Evolutionary conservation across 2,329 filamentous ascomycete species (phyloP).

Genomic region (Xylaria multiplex): DNA sequence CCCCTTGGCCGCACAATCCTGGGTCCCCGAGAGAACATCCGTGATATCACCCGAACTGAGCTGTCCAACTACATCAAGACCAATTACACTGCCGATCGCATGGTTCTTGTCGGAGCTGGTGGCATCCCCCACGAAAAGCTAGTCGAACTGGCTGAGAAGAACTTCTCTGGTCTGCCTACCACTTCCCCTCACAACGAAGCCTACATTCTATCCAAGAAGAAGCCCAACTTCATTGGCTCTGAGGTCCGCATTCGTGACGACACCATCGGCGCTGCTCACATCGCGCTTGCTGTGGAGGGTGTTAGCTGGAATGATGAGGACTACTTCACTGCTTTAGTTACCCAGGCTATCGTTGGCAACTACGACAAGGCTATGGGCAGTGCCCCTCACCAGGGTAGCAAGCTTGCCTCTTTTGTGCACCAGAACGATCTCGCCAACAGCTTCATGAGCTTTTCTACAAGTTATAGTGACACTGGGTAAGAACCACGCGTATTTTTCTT

Average conservation of each 20-base stretch:
- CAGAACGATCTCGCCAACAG: constrained; percentile 97
- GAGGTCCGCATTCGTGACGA: constrained; percentile 96
- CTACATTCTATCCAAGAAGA: constrained; percentile 81
- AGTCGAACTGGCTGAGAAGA: constrained; percentile 94
- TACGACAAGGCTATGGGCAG: constrained; percentile 99
- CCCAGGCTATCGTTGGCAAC: constrained; percentile 99
- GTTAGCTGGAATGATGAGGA: constrained; percentile 99
- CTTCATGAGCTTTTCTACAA: constrained; percentile 99
- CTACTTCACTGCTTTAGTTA: constrained; percentile 98
- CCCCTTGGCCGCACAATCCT: constrained; percentile 97
- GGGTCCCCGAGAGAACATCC: constrained; percentile 97
- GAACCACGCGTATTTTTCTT: constrained; percentile 46
- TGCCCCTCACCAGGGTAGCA: constrained; percentile 96
- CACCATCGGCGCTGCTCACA: constrained; percentile 94
- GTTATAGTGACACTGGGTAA: constrained; percentile 99
- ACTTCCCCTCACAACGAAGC: constrained; percentile 79
- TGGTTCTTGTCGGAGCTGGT: constrained; percentile 96
- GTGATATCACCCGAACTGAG: constrained; percentile 91
- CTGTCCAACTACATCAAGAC: constrained; percentile 97
- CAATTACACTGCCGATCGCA: constrained; percentile 99
- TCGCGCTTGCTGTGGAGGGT: constrained; percentile 98
- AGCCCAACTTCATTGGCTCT: constrained; percentile 95
- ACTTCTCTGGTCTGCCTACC: constrained; percentile 84
- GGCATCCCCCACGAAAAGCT: constrained; percentile 94
- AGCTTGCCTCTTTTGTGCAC: constrained; percentile 94